Evolutionary conservation across 345 rosid species (phyloP).

Genomic region (Boechera divaricarpa): DNA sequence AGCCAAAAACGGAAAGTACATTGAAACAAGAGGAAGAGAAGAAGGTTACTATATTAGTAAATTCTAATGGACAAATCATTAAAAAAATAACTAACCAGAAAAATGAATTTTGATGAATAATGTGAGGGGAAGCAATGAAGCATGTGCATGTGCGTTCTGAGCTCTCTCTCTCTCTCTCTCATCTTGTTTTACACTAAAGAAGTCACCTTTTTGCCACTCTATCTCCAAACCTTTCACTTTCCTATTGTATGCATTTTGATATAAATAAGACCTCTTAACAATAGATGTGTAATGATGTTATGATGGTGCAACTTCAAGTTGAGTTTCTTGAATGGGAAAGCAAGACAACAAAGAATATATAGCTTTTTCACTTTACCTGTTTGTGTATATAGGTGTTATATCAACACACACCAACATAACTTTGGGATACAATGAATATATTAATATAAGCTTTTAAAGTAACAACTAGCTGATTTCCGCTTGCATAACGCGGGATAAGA

Average conservation of each 20-base stretch:
- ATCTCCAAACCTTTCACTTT: constrained; percentile 39
- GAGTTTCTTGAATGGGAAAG: constrained; percentile 40
- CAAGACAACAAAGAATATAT: constrained; percentile 38
- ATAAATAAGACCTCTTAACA: constrained; percentile 17
- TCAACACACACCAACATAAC: constrained; percentile 19
- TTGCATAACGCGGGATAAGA: too few species aligned
- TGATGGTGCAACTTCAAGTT: constrained; percentile 43
- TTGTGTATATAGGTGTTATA: constrained; percentile 38
- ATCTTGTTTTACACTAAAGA: constrained; percentile 45
- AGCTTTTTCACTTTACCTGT: constrained; percentile 29
- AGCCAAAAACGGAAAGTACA: constrained; percentile 40
- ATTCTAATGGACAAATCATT: constrained; percentile 43
- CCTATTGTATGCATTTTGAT: constrained; percentile 30
- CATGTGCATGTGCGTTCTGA: constrained; percentile 42
- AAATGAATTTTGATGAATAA: constrained; percentile 30
- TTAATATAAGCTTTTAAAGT: neutral
- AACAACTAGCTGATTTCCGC: neutral
- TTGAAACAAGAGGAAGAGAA: constrained; percentile 39
- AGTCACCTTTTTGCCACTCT: constrained; percentile 44
- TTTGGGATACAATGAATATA: constrained; percentile 10
- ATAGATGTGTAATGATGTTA: constrained; percentile 37
- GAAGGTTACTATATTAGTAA: constrained; percentile 33
- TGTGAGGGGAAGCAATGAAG: constrained; percentile 24
- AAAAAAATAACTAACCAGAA: constrained; percentile 34
- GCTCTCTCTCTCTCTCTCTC: constrained; percentile 13